Conservation (phyloP, 2,329 filamentous ascomycete species). For the Rhynchosporium agropyri region DNA sequence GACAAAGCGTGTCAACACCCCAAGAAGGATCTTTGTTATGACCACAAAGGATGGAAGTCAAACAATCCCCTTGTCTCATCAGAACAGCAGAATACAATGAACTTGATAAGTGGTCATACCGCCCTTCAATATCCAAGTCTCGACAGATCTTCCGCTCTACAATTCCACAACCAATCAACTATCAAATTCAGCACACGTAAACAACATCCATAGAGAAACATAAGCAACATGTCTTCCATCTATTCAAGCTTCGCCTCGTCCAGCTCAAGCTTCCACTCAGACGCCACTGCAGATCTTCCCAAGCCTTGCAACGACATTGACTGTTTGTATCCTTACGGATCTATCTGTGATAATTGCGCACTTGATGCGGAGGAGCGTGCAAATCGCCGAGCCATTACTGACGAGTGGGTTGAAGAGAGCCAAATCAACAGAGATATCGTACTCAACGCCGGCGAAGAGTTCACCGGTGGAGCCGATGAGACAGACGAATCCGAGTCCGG, state of each 20-base stretch:
- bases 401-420: conserved; percentile 12
- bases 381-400: neutral
- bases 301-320: conserved; percentile 4
- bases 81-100: conserved; percentile 5
- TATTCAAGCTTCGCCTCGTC: neutral
- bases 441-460: neutral
- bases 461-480: conserved; percentile 16
- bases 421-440: neutral
- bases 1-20: neutral
- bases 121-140: neutral
- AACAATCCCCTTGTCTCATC: conserved; percentile 5
- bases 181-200: neutral
- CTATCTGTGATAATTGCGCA: neutral
- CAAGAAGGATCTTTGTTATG: neutral
- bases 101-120: neutral
- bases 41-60: neutral
- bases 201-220: neutral
- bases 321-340: conserved; percentile 9
- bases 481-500: neutral
- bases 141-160: neutral
- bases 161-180: neutral
- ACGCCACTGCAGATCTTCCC: neutral
- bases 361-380: neutral
- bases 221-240: neutral
- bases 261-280: neutral